Base-by-base conservation (phyloP, 441 rosid genomes). In the Populus trichocarpa region DNA sequence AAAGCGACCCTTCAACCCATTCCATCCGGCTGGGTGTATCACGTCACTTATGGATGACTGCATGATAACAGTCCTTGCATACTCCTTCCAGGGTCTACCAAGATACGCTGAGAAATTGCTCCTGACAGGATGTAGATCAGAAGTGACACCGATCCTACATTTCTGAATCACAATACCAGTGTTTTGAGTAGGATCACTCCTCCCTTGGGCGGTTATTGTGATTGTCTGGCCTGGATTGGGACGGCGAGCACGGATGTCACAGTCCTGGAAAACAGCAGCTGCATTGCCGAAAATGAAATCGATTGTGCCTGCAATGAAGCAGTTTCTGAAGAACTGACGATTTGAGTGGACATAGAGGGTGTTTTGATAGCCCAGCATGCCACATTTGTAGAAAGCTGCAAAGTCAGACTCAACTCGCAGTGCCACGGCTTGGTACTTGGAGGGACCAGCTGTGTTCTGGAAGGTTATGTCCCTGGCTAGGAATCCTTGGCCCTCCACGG, bases 11-110 rank as follows among this genome's bases (percentile, higher is more conserved):
- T 85, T 77, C 88, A 86, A 85, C 0, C 72, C 13, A 4, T 2
- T 70, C 88, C 88, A 85, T 3, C 88, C 88, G 65, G 78, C 86
- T 36, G 88, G 86, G 67, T 81, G 74, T 0, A 85, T 79, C 71
- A 83, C 5, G 63, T 83, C 86, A 11, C 88, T 86, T 2, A 85
- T 77, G 76, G 81, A 78, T 0, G 79, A 30, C 70, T 78, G 81
- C 4, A 83, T 80, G 1, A 83, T n/a, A 23, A 83, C 83, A 35
- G 88, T 85, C 61, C 85, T 83, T 2, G 88, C 61, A 63, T 11
- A 83, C 35, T 77, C 23, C 79, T 85, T 83, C 88, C 86, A 85
- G 13, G 88, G 86, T 0, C 74, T 57, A 3, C 74, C 74, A 18
- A 71, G 61, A 46, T 71, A 40, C 23, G 74, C 25, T 20, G 1